Evolutionary conservation across 164 flowering plant species (phyloP), one percentile per base, ranked within the genome.

Genomic region (Echeveria elegans): DNA sequence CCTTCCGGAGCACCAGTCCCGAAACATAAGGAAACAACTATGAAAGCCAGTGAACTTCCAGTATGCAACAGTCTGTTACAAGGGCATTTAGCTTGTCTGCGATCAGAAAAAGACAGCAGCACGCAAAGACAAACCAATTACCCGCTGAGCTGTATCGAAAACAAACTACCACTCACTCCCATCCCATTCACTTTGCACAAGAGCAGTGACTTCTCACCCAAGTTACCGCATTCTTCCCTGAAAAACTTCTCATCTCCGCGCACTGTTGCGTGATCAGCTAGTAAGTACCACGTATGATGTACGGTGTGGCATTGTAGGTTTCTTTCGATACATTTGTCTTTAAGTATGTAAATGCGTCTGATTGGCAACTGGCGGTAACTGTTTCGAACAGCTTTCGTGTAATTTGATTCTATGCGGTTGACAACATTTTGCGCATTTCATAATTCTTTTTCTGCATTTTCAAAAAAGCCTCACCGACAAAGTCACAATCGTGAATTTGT

Each of bases 131-230:
- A 23, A 52, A 8, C 29, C 23, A 23, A 52, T 21, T 6, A 6
- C 58, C 58, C 26, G 12, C 16, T 52, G 58, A 52, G 58, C 58
- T 12, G 28, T 8, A 52, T 52, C 12, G 58, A 52, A 52, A 52
- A 52, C 58, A 52, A 52, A 52, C 14, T 23, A 52, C 58, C 29
- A 52, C 56, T 48, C 56, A 48, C 56, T 48, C 56, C 50, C 56
- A 48, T 48, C 6, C 24, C 56, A 48, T 52, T 52, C 28, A 23
- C 3, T 52, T 52, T 23, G 58, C 29, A 23, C 58, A 52, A 23
- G 58, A 29, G 58, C 58, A 52, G 3, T 52, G 23, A 52, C 23
- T 48, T 48, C 53, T n/a, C 53, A 48, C 53, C 53, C 23, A n/a
- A 48, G n/a, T 6, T 19, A n/a, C 7, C 53, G 8, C 53, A 48